Evolutionary conservation across 2,329 filamentous ascomycete species (phyloP).

Genomic region (Westerdykella aurantiaca): DNA sequence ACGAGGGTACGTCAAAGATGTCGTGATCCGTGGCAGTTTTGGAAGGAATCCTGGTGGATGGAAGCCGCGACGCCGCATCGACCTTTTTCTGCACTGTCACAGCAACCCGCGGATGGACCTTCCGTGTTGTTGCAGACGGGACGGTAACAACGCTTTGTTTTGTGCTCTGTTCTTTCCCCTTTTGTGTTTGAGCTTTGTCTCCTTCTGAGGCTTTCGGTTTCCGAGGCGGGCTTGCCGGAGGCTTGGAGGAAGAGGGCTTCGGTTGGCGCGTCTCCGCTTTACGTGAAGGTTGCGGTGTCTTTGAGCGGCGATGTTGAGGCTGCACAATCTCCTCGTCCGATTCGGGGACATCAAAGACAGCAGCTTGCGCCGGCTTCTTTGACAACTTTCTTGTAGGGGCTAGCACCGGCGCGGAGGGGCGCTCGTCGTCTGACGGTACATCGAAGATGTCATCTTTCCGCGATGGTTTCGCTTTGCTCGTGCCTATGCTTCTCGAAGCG

Average conservation of each 20-base stretch:
- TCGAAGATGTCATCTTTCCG: conserved; percentile 35
- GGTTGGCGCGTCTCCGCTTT: conserved; percentile 5
- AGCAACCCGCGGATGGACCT: not conserved
- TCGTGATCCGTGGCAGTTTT: conserved; percentile 5
- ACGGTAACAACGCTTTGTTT: not conserved
- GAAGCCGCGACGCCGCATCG: conserved; percentile 2
- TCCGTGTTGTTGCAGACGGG: not conserved
- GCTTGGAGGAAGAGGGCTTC: conserved; percentile 8
- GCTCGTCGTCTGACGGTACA: conserved; percentile 37
- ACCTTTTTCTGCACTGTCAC: conserved; percentile 2
- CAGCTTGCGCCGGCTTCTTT: conserved; percentile 10
- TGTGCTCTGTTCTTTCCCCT: no score
- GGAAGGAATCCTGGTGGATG: conserved; percentile 6
- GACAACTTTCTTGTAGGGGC: conserved; percentile 1
- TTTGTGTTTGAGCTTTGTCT: no score
- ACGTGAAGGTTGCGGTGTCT: conserved; percentile 7
- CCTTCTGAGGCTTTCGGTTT: not conserved
- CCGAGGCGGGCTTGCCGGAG: conserved; percentile 13
- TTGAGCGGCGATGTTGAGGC: conserved; percentile 1
- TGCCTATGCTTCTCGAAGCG: conserved; percentile 3
- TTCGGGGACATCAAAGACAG: conserved; percentile 7
- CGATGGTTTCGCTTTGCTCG: conserved; percentile 4
- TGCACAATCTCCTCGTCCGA: conserved; percentile 6
- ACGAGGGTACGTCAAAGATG: conserved; percentile 13
- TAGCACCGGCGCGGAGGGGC: conserved; percentile 3